Percentiles rank a stretch among this genome's conserved stretches.
phyloP scores from a whole-genome alignment of 306 rosid genomes.

The Quercus wislizeni region DNA sequence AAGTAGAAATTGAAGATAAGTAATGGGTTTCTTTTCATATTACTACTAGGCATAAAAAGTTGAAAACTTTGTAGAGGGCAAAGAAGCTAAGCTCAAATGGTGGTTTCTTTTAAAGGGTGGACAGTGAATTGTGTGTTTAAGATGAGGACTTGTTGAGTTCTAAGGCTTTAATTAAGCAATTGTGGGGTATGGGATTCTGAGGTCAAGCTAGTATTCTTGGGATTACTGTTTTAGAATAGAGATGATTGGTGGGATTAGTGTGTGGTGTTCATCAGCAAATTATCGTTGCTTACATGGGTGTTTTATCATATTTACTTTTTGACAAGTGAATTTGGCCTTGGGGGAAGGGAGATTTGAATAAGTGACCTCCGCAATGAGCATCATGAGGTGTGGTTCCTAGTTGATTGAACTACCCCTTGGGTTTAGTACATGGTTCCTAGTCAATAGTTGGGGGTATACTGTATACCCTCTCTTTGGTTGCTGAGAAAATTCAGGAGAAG shows the following conservation, averaged over 20 bases:
- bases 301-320: no score
- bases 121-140: neutral
- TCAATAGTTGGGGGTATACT: no score
- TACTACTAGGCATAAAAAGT: neutral
- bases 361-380: no score
- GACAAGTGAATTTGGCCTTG: no score
- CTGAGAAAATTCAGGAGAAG: no score
- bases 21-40: neutral
- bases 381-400: no score
- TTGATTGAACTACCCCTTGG: no score
- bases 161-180: neutral
- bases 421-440: no score
- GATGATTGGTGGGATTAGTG: neutral
- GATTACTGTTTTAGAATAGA: neutral
- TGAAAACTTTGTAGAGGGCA: no score
- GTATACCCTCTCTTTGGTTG: neutral
- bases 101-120: neutral
- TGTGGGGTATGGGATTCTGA: neutral
- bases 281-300: neutral
- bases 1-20: neutral
- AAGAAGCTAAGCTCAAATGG: neutral
- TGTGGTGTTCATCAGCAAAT: neutral
- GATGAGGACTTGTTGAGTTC: neutral
- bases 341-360: no score
- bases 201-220: neutral